Evolutionary conservation across 2,329 filamentous ascomycete species (phyloP), one percentile per base, ranked within the genome.

Genomic region (Fusarium sp.): DNA sequence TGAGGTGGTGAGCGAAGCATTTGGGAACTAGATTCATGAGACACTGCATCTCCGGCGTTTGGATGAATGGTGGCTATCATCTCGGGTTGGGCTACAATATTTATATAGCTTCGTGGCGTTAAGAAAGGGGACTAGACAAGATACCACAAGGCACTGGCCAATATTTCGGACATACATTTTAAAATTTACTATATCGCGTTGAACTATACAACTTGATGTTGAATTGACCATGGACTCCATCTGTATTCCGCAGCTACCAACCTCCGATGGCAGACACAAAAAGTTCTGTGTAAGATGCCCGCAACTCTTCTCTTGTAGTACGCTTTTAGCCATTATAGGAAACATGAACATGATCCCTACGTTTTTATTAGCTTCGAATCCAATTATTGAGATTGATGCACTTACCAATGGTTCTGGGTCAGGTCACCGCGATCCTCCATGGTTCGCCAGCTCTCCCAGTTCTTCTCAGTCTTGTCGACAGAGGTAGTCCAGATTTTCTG

Each of bases 401-500:
- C 77, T 70, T 54, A 79, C 81, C 82, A 83, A 70, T 84, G 82
- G 70, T 84, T 84, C 50, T 77, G 69, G 4, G 82, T 84, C 38
- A 82, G 67, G 53, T 77, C 75, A 8, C 77, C 77, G 6, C 81
- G 72, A 66, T 84, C 79, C 8, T 83, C 79, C 80, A 83, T 83
- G 33, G 69, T 69, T 29, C 80, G 76, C 83, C 83, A 85, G 33
- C 69, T 74, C 21, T 72, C 72, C 83, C 82, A 85, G 20, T 76
- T 60, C 66, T 75, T 78, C 37, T 80, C 77, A 23, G 58, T 64
- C 41, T 70, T 63, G 39, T 83, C 81, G 38, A 71, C 65, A 26
- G 73, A 75, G 7, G 78, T 72, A 49, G 76, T 79, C 83, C 82
- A 85, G 70, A 85, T 85, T 62, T 77, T 79, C 75, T 85, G 83